phyloP scores from a whole-genome alignment of 148 eudicot genomes.

The Heliosperma pusillum region DNA sequence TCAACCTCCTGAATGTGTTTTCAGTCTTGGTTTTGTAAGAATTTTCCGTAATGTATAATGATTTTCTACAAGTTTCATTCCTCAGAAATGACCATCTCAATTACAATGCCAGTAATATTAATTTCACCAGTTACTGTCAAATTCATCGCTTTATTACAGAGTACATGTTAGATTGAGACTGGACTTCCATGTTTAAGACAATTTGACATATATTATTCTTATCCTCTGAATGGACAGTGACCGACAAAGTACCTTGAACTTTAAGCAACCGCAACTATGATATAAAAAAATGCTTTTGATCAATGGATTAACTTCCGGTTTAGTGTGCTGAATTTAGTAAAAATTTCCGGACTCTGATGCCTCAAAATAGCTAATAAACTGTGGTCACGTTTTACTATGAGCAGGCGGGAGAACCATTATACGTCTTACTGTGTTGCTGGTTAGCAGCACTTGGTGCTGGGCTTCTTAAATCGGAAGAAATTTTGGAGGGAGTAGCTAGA shows the following conservation, averaged over 20 bases:
- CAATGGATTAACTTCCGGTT: not conserved
- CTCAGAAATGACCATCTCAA: not conserved
- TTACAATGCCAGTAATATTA: not conserved
- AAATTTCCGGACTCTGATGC: not conserved
- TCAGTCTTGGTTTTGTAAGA: not conserved
- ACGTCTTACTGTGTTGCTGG: slow-evolving; percentile 89
- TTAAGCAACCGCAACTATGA: not conserved
- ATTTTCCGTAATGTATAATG: not conserved
- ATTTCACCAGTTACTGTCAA: not conserved
- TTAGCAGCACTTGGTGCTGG: slow-evolving; percentile 96
- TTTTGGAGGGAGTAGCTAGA: slow-evolving; percentile 86
- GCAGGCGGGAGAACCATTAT: slow-evolving; percentile 71
- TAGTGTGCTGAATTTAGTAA: not conserved
- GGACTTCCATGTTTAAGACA: too few relatives aligned
- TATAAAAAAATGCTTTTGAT: not conserved
- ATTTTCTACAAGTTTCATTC: not conserved
- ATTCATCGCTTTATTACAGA: not conserved
- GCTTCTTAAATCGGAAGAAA: slow-evolving; percentile 92
- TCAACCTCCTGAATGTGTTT: not conserved
- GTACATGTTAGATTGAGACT: not conserved
- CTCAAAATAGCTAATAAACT: not conserved
- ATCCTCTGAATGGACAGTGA: not conserved
- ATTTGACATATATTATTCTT: too few relatives aligned
- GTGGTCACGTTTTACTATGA: slow-evolving; percentile 11
- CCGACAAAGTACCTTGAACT: not conserved